Conservation (phyloP, 768 basidiomycete species). For the Epithele typhae region DNA sequence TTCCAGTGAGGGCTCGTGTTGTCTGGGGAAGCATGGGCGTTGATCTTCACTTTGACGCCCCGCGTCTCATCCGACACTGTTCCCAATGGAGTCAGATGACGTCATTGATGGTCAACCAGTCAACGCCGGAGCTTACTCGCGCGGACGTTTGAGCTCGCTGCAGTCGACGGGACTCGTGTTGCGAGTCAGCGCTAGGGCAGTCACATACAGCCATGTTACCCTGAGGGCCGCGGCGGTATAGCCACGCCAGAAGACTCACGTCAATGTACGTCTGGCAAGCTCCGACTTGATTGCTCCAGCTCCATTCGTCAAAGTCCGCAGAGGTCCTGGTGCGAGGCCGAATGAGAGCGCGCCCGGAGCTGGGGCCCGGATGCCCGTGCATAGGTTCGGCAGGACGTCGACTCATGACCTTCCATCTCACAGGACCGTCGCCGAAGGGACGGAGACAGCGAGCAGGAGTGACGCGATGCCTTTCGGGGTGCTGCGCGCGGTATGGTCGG, state of each 20-base stretch:
- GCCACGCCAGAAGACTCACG: constrained; percentile 15
- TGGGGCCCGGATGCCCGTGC: no score
- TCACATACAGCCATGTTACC: constrained; percentile 16
- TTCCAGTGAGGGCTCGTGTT: constrained; percentile 21
- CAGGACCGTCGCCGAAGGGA: constrained; percentile 23
- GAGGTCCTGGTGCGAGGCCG: constrained; percentile 14
- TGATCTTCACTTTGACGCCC: constrained; percentile 29
- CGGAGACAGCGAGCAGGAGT: constrained; percentile 15
- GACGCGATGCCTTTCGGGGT: constrained; percentile 15
- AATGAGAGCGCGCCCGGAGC: no score
- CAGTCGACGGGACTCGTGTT: constrained; percentile 11
- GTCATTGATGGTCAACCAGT: no score
- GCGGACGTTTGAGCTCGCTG: no score
- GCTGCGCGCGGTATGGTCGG: constrained; percentile 1
- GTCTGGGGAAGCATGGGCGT: constrained; percentile 29
- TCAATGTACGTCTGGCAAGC: constrained; percentile 30
- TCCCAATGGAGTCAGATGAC: constrained; percentile 17
- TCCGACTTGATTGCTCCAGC: constrained; percentile 29
- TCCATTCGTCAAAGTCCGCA: constrained; percentile 24
- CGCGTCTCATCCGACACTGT: constrained; percentile 25
- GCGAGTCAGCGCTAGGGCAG: neutral
- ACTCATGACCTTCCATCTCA: constrained; percentile 26
- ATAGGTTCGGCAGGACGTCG: no score
- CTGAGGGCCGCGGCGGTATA: constrained; percentile 4
- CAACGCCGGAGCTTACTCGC: no score